Percentiles rank a stretch among this genome's conserved stretches.
Evolutionary conservation across 352 stramenopile genomes (phyloP).

Genomic region (Phytophthora sp.): DNA sequence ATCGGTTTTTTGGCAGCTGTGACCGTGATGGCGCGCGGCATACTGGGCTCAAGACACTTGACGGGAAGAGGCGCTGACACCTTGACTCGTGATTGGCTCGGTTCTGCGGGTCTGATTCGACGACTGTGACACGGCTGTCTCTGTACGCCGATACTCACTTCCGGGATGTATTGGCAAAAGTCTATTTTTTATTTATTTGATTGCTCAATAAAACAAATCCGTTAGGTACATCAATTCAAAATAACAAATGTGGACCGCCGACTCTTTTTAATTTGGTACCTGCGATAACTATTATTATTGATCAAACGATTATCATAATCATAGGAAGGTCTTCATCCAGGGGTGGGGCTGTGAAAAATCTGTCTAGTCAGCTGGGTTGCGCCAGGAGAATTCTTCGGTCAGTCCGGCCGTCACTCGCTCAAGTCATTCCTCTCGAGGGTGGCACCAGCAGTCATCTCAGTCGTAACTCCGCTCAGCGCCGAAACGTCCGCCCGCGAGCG

Average conservation of each 20-base stretch:
- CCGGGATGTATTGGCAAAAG: too few species aligned
- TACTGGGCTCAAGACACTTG: slow-evolving; percentile 26
- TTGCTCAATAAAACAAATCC: not conserved
- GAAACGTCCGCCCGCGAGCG: slow-evolving; percentile 23
- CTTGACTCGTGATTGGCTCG: slow-evolving; percentile 38
- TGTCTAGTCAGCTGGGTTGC: slow-evolving; percentile 39
- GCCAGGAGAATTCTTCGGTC: slow-evolving; percentile 32
- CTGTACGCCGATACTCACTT: not conserved
- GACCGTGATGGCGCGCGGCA: slow-evolving; percentile 14
- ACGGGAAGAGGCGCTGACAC: slow-evolving; percentile 35
- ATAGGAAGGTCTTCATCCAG: not conserved
- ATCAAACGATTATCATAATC: not conserved
- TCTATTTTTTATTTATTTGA: too few species aligned
- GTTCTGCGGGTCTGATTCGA: slow-evolving; percentile 33
- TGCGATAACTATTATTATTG: slow-evolving; percentile 1
- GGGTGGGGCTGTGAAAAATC: slow-evolving; percentile 37
- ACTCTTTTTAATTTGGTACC: not conserved
- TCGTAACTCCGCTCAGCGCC: slow-evolving; percentile 16
- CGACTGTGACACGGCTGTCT: slow-evolving; percentile 20
- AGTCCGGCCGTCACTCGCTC: slow-evolving; percentile 20
- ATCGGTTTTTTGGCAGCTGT: slow-evolving; percentile 25
- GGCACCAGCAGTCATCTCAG: slow-evolving; percentile 28
- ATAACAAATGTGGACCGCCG: too few species aligned
- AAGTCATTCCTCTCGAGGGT: slow-evolving; percentile 19
- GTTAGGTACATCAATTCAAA: not conserved